Base-by-base conservation (phyloP, 2,329 filamentous ascomycete genomes). In the Colletotrichum sp. region DNA sequence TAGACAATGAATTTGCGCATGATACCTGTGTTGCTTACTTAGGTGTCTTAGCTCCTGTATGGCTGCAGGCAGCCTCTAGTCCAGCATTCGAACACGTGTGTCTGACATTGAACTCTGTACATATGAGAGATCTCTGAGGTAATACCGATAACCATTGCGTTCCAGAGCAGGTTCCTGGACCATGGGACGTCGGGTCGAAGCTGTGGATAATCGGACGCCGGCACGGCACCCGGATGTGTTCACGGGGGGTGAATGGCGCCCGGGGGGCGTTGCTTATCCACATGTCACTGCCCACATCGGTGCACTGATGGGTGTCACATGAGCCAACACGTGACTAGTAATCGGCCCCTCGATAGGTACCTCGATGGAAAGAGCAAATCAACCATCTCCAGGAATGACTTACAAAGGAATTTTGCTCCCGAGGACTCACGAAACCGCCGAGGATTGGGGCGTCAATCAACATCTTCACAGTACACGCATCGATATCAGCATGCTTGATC, bases 401-500 rank as follows among this genome's bases (percentile, higher is more conserved):
- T 61, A 61, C 27, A 61, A 16, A 33, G 29, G 33, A 36, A 34
- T 34, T 21, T 31, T 33, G 57, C 31, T 31, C 5, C 57, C n/a
- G 31, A 34, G n/a, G n/a, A 31, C 31, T 61, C n/a, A 34, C 29
- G 18, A 61, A 34, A 33, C 57, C 6, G n/a, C 43, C 43, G 43
- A 51, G 33, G 31, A 61, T 36, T 34, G 31, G n/a, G 33, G 31
- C 43, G 18, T 61, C n/a, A 21, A 18, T 34, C n/a, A 21, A 61
- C 27, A 33, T 16, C 4, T 31, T n/a, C 6, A 51, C n/a, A 21
- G 15, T 34, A 11, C 11, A 31, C 21, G 12, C 38, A 47, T 31
- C 51, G 33, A 27, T 58, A 57, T 7, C 33, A 57, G 21, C 64
- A 68, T 68, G 66, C 31, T 47, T 57, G 34, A 34, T n/a, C 29